phyloP scores from a whole-genome alignment of 1,139 yeast genomes.

The Candida sanyaensis region DNA sequence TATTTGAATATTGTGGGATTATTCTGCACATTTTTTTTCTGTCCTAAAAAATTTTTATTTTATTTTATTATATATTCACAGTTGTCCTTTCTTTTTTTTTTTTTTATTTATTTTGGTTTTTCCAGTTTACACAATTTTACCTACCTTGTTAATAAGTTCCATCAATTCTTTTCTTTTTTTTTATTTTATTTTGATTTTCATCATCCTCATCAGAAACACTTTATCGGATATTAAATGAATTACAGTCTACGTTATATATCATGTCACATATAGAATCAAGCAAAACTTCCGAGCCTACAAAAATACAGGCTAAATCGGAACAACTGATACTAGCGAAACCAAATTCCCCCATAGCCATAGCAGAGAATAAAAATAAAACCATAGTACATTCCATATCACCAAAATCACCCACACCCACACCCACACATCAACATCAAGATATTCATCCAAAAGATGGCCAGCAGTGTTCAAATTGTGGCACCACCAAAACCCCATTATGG shows the following conservation, averaged over 20 bases:
- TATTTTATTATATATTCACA: too few relatives aligned
- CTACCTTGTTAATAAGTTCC: too few relatives aligned
- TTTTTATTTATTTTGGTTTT: too few relatives aligned
- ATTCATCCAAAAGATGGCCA: conserved; percentile 31
- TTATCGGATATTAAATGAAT: not conserved
- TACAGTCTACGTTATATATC: not conserved
- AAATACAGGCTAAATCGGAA: not conserved
- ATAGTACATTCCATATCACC: not conserved
- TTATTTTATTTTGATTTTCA: not conserved
- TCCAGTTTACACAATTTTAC: too few relatives aligned
- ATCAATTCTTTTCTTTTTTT: not conserved
- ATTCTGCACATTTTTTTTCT: too few relatives aligned
- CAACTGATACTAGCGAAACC: not conserved
- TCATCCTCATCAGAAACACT: too few relatives aligned
- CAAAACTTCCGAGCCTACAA: not conserved
- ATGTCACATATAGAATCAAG: not conserved
- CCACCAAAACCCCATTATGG: conserved; percentile 72
- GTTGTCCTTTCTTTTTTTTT: too few relatives aligned
- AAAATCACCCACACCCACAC: not conserved
- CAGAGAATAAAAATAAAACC: not conserved
- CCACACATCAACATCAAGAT: not conserved
- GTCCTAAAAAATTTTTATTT: too few relatives aligned
- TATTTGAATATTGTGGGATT: too few relatives aligned
- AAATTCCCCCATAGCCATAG: not conserved
- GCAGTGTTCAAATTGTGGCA: conserved; percentile 65